phyloP scores from a whole-genome alignment of 441 rosid genomes.

The Adansonia rubrostipa region DNA sequence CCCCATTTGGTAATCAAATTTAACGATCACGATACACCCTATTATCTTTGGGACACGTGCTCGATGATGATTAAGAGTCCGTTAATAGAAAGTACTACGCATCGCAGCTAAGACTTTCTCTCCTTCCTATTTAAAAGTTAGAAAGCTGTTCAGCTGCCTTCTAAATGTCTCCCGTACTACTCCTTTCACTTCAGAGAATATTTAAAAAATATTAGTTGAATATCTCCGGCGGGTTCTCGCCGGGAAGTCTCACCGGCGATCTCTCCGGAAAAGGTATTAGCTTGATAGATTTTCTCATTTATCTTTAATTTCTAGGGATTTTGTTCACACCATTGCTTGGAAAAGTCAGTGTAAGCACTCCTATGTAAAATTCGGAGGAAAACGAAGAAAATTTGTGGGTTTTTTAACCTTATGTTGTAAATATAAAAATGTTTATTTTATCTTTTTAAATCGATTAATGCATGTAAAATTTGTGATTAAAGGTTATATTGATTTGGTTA shows the following conservation, averaged over 20 bases:
- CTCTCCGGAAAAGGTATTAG: constrained; percentile 38
- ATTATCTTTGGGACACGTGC: constrained; percentile 13
- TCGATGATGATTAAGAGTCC: neutral
- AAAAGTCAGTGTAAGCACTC: constrained; percentile 1
- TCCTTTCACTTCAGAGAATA: neutral
- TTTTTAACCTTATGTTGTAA: neutral
- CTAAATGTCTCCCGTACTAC: neutral
- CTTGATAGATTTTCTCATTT: neutral
- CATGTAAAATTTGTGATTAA: constrained; percentile 24
- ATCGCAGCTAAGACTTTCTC: neutral
- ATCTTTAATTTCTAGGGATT: constrained; percentile 25
- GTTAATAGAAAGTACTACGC: neutral
- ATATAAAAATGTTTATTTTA: neutral
- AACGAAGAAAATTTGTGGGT: neutral
- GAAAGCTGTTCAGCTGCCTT: neutral
- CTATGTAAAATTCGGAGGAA: neutral
- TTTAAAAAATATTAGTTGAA: neutral
- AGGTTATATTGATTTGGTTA: constrained; percentile 24
- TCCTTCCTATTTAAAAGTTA: neutral
- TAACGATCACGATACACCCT: neutral
- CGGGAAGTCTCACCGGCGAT: constrained; percentile 38
- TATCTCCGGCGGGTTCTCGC: constrained; percentile 19
- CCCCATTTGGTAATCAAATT: neutral
- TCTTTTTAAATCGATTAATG: constrained; percentile 17
- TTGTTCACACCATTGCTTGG: neutral